Percentiles rank a stretch among this genome's conserved stretches.
Evolutionary conservation across 2,329 filamentous ascomycete species (phyloP).

Genomic region (Chaetomiaceae sp.): DNA sequence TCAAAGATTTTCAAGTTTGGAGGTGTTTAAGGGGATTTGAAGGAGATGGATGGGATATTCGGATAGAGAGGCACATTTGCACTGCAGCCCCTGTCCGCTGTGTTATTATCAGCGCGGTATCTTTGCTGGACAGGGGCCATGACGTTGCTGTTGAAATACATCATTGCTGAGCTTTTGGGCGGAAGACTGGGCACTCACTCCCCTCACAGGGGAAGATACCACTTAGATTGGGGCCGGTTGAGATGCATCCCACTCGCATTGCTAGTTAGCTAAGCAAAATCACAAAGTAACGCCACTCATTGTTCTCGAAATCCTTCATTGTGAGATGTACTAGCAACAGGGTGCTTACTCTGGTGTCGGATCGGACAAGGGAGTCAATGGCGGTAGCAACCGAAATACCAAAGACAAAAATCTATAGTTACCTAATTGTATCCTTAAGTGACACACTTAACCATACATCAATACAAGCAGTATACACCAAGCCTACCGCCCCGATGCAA

Average conservation of each 20-base stretch:
- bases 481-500: too few species aligned
- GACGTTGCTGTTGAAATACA: not conserved
- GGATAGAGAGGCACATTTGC: not conserved
- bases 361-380: not conserved
- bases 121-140: not conserved
- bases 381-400: too few species aligned
- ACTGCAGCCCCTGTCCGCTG: not conserved
- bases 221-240: not conserved
- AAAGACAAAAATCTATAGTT: too few species aligned
- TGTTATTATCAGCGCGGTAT: slow-evolving; percentile 1
- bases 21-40: not conserved
- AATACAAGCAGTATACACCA: too few species aligned
- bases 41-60: not conserved
- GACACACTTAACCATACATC: not conserved
- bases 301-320: too few species aligned
- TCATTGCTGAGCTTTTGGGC: not conserved
- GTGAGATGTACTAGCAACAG: too few species aligned
- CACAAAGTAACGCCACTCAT: not conserved
- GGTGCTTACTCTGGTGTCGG: too few species aligned
- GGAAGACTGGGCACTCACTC: not conserved
- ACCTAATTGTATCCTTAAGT: too few species aligned
- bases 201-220: not conserved
- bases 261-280: slow-evolving; percentile 2
- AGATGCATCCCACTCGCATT: slow-evolving; percentile 1
- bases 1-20: not conserved